phyloP scores from a whole-genome alignment of 2,329 filamentous ascomycete genomes.

The Chalaropsis ovoidea region DNA sequence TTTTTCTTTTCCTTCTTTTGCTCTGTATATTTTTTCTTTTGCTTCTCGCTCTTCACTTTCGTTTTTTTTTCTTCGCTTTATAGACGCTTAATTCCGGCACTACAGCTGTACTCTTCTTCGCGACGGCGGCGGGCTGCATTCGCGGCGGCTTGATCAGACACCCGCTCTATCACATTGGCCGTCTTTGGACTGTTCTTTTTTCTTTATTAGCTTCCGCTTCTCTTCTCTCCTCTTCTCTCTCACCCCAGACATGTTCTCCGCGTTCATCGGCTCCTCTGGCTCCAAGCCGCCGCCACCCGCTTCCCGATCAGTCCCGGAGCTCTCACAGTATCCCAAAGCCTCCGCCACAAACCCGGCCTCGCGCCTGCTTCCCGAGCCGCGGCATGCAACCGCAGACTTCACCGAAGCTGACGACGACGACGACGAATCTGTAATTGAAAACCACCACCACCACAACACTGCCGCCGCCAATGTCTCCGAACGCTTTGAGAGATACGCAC shows the following conservation, averaged over 20 bases:
- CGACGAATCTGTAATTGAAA: slow-evolving; percentile 28
- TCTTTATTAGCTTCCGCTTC: no score
- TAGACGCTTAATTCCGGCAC: slow-evolving; percentile 1
- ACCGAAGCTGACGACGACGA: slow-evolving; percentile 52
- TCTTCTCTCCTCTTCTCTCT: slow-evolving; percentile 4
- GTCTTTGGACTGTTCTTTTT: background rate
- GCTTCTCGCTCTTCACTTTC: background rate
- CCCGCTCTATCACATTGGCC: background rate
- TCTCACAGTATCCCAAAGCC: slow-evolving; percentile 15
- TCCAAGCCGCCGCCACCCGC: slow-evolving; percentile 15
- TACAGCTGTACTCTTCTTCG: background rate
- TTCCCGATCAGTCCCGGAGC: slow-evolving; percentile 21
- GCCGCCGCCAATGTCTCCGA: slow-evolving; percentile 32
- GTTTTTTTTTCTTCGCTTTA: slow-evolving; percentile 5
- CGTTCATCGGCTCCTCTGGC: slow-evolving; percentile 10
- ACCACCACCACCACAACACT: slow-evolving; percentile 28
- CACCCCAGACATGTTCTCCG: slow-evolving; percentile 19
- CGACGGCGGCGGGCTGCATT: background rate
- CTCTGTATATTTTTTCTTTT: background rate
- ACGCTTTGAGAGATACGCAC: slow-evolving; percentile 26
- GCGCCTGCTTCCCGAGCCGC: slow-evolving; percentile 30
- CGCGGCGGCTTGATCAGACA: background rate
- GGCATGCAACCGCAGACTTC: slow-evolving; percentile 54
- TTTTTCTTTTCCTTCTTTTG: background rate
- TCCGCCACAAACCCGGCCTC: background rate